Percentiles rank a stretch among this genome's conserved stretches.
These are phyloP conservation scores for Coemansia sp. DNA, from an alignment of 371 early-diverging fungal species.

Conservation along the genomic window DNA sequence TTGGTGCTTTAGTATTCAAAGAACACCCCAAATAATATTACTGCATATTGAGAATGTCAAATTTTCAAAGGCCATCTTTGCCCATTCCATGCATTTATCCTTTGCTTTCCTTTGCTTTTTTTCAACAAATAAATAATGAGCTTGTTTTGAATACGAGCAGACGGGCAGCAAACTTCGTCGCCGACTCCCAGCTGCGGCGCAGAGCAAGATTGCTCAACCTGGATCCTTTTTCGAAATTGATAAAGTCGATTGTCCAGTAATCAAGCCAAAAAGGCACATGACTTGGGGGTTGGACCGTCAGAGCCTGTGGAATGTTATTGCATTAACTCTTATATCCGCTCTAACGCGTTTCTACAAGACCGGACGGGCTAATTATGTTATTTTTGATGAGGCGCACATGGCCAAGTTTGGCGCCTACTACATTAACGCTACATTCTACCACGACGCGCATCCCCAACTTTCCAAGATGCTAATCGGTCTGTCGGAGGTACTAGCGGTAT, in stretches of 20 bases:
- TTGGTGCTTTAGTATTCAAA: not conserved
- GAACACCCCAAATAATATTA: not conserved
- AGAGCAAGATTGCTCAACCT: not conserved
- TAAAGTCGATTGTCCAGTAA: no score
- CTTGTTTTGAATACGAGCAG: not conserved
- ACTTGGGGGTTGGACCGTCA: not conserved
- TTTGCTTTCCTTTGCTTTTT: no score
- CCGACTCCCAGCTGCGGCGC: not conserved
- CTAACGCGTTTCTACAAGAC: conserved; percentile 84
- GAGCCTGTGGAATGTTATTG: not conserved
- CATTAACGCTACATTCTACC: conserved; percentile 91
- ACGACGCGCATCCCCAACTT: conserved; percentile 99
- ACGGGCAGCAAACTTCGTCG: not conserved
- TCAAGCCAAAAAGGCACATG: no score
- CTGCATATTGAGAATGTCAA: not conserved
- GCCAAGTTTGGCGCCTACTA: conserved; percentile 96
- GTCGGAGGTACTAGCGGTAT: conserved; percentile 86
- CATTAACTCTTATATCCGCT: conserved; percentile 63
- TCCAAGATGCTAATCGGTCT: conserved; percentile 98
- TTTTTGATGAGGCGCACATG: conserved; percentile 86
- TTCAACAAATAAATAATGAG: not conserved
- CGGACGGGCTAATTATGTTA: conserved; percentile 69
- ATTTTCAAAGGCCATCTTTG: no score
- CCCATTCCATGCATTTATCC: no score
- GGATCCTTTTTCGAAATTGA: not conserved